These are phyloP conservation scores for Paracoccidioides lutzii DNA, from an alignment of 2,329 filamentous ascomycete genomes.

Conservation along the genomic window DNA sequence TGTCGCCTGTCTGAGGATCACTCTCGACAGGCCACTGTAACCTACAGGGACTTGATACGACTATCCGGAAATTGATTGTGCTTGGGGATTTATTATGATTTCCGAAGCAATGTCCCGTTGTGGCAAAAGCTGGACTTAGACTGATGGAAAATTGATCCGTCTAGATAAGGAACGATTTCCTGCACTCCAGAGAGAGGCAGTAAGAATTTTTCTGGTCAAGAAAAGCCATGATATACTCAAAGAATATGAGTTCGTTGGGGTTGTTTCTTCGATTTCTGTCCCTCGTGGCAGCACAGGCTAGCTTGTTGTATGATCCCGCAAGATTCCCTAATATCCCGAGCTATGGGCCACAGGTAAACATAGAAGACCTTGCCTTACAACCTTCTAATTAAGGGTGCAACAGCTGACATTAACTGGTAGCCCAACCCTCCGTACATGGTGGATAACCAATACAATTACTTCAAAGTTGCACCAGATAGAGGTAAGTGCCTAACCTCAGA, in stretches of 20 bases:
- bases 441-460: conserved; percentile 1
- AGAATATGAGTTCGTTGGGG: not conserved
- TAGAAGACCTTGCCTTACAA: not conserved
- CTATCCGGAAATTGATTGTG: not conserved
- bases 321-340: not conserved
- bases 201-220: not conserved
- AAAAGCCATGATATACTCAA: not conserved
- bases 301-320: not conserved
- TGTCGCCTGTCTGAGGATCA: not conserved
- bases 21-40: not conserved
- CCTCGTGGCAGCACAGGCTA: not conserved
- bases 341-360: conserved; percentile 3
- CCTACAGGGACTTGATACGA: not conserved
- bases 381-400: not conserved
- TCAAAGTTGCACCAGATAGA: conserved; percentile 1
- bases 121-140: not conserved
- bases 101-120: not conserved
- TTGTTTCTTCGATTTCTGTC: not conserved
- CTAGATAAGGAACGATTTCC: not conserved
- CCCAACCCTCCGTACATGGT: conserved; percentile 2
- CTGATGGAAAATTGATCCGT: not conserved
- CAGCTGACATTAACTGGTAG: not conserved
- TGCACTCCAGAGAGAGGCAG: not conserved
- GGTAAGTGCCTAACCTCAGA: not conserved
- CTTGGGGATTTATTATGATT: not conserved